Conservation (phyloP, 805 yeast species). For the Kodamaea kaohsiungensis region DNA sequence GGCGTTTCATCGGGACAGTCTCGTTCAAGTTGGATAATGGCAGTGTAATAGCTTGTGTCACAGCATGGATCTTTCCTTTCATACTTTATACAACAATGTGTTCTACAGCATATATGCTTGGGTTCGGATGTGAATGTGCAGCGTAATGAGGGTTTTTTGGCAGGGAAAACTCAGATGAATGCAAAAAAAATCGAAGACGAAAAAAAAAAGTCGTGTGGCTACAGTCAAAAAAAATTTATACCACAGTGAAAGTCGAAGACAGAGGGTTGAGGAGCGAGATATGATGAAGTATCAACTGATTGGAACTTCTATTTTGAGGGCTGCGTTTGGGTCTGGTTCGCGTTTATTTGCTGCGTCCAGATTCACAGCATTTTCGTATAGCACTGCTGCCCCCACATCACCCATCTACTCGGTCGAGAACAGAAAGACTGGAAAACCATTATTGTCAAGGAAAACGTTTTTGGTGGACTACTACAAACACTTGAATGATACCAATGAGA, state of each 20-base stretch:
- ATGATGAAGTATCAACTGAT: not conserved
- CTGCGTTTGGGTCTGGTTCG: conserved; percentile 2
- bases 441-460: conserved; percentile 79
- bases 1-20: not conserved
- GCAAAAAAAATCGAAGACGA: not conserved
- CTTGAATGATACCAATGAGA: conserved; percentile 64
- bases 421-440: conserved; percentile 59
- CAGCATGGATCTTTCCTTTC: conserved; percentile 3
- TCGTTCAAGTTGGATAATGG: not conserved
- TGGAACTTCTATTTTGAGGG: not conserved
- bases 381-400: conserved; percentile 4
- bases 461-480: conserved; percentile 78
- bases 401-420: conserved; percentile 4
- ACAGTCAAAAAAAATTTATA: conserved; percentile 1
- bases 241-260: not conserved
- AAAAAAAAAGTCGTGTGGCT: conserved; percentile 6
- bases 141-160: not conserved
- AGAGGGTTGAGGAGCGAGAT: not conserved
- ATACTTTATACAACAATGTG: not conserved
- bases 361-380: not conserved
- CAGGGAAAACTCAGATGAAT: not conserved
- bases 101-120: conserved; percentile 1
- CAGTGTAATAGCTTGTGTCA: conserved; percentile 1
- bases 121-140: not conserved
- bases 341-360: not conserved